A percentile compares a stretch with the other conserved stretches of the same genome.
Conservation (phyloP, 2,329 filamentous ascomycete genomes). For the Fusarium heterosporum region DNA sequence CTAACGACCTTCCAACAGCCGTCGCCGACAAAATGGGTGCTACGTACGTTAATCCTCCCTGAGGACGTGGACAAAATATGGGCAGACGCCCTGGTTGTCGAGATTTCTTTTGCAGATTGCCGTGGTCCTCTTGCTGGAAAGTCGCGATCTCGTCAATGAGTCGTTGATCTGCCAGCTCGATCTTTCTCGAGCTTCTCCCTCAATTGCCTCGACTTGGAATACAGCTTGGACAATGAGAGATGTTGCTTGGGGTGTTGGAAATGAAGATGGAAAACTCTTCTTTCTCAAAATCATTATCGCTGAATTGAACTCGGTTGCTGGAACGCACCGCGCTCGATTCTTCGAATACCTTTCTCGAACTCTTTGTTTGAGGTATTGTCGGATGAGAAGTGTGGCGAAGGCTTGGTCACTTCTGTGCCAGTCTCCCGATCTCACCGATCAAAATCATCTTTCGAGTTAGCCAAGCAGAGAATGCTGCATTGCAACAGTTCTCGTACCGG, state of each 20-base stretch:
- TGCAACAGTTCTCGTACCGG: conserved; percentile 92
- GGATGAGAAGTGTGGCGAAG: conserved; percentile 67
- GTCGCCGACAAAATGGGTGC: conserved; percentile 58
- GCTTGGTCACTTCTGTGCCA: conserved; percentile 7
- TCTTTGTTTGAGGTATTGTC: conserved; percentile 76
- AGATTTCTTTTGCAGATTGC: conserved; percentile 73
- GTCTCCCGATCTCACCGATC: conserved; percentile 72
- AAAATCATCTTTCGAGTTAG: conserved; percentile 85
- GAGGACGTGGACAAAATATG: conserved; percentile 50
- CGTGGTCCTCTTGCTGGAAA: conserved; percentile 85
- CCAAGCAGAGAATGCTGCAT: conserved; percentile 91
- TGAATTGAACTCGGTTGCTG: conserved; percentile 42
- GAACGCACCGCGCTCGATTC: conserved; percentile 43
- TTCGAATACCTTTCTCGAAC: conserved; percentile 56
- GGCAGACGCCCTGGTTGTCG: conserved; percentile 61
- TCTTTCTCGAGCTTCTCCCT: conserved; percentile 75
- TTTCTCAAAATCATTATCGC: conserved; percentile 81
- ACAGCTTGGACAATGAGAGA: conserved; percentile 68
- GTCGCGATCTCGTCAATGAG: conserved; percentile 44
- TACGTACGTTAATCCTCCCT: conserved; percentile 65
- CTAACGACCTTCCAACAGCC: conserved; percentile 56
- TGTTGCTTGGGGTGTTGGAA: conserved; percentile 79
- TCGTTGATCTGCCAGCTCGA: conserved; percentile 76
- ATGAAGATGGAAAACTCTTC: conserved; percentile 74
- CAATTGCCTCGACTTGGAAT: conserved; percentile 59